A percentile compares a stretch with the other conserved stretches of the same genome.
These are phyloP conservation scores for Entomortierella parvispora DNA, from an alignment of 192 early-diverging fungal genomes.

Conservation along the genomic window DNA sequence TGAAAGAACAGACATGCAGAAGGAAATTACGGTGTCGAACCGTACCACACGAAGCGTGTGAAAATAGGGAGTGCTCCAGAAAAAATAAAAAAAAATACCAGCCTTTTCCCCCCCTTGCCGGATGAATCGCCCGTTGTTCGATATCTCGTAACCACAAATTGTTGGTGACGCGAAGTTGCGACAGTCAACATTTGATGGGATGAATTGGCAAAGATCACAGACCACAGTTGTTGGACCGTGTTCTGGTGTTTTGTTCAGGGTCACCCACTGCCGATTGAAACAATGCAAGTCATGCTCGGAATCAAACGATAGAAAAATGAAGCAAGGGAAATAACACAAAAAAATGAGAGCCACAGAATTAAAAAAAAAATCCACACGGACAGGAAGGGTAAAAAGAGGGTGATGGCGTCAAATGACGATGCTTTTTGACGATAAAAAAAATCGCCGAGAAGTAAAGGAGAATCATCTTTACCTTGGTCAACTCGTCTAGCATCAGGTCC, in stretches of 20 bases:
- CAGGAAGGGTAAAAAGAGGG: background rate
- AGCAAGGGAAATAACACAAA: conserved; percentile 2
- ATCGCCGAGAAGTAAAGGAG: too few species aligned
- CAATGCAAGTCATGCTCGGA: too few species aligned
- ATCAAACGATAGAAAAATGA: too few species aligned
- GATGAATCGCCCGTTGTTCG: background rate
- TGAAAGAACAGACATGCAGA: too few species aligned
- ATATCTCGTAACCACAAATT: too few species aligned
- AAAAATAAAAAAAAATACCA: background rate
- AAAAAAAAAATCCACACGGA: background rate
- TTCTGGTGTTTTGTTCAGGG: too few species aligned
- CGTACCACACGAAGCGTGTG: too few species aligned
- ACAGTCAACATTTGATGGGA: background rate
- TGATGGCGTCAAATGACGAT: conserved; percentile 50
- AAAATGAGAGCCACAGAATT: background rate
- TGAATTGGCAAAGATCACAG: too few species aligned
- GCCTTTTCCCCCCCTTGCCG: background rate
- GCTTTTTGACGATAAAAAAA: too few species aligned
- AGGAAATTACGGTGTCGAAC: too few species aligned
- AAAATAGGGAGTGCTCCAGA: conserved; percentile 4
- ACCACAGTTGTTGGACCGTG: too few species aligned
- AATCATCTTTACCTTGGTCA: conserved; percentile 67
- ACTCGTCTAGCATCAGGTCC: conserved; percentile 85
- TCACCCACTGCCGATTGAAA: too few species aligned
- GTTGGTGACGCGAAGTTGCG: background rate